phyloP scores from a whole-genome alignment of 106 monocot species.

The Phalaenopsis equestris region DNA sequence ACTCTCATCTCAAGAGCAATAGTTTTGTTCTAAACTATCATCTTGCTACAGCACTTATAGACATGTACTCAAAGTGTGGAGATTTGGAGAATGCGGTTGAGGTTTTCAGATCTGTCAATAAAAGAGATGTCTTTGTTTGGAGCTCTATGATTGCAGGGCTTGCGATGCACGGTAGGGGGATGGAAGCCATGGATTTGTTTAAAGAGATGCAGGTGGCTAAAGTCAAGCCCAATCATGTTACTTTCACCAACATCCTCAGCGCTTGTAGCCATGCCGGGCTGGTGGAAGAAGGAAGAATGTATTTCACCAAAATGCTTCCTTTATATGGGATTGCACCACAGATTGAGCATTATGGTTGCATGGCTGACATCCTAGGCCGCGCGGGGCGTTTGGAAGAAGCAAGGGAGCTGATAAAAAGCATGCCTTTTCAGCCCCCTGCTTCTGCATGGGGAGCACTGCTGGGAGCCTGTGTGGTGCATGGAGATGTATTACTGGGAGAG shows the following conservation, averaged over 20 bases:
- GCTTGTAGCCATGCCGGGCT: conserved; percentile 58
- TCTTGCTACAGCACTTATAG: conserved; percentile 42
- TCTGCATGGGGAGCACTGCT: conserved; percentile 44
- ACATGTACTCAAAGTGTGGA: conserved; percentile 69
- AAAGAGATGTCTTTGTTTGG: conserved; percentile 46
- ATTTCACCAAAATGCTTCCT: conserved; percentile 30
- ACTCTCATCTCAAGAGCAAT: conserved; percentile 22
- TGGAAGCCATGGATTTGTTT: conserved; percentile 38
- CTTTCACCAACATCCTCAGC: conserved; percentile 39
- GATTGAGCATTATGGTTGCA: conserved; percentile 38
- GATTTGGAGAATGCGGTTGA: conserved; percentile 31
- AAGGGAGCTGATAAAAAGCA: conserved; percentile 18
- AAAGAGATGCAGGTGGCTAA: conserved; percentile 23
- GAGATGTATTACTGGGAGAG: conserved; percentile 29
- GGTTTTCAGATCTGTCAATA: conserved; percentile 22
- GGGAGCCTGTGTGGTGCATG: conserved; percentile 33
- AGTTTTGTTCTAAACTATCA: conserved; percentile 21
- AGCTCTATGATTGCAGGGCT: conserved; percentile 49
- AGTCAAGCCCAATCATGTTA: conserved; percentile 31
- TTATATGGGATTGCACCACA: conserved; percentile 26
- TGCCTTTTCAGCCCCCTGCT: conserved; percentile 26
- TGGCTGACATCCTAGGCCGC: conserved; percentile 57
- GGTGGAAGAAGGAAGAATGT: conserved; percentile 25
- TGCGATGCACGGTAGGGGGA: conserved; percentile 39
- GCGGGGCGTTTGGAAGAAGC: conserved; percentile 46